Conservation (phyloP, 164 flowering plant species). For the Macadamia integrifolia region DNA sequence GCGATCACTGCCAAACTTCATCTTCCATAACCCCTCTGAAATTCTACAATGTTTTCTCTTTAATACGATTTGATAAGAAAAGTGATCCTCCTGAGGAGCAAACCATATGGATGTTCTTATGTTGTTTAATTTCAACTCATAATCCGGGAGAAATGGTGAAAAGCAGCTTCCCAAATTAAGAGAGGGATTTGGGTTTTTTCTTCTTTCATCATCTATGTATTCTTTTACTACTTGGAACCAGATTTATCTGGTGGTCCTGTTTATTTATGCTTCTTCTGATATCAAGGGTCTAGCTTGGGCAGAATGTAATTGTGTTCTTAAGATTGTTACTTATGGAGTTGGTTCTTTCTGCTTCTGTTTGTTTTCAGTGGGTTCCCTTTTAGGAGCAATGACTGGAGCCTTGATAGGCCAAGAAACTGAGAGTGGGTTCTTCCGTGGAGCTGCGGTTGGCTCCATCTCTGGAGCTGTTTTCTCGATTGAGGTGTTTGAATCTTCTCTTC, state of each 20-base stretch:
- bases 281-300: neutral
- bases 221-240: neutral
- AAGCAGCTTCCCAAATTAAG: too few species aligned
- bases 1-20: too few species aligned
- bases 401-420: conserved; percentile 87
- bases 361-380: conserved; percentile 63
- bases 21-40: too few species aligned
- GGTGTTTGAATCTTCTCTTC: conserved; percentile 73
- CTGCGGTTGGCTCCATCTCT: conserved; percentile 87
- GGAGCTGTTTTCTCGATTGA: conserved; percentile 95
- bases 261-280: neutral
- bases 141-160: neutral
- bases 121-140: neutral
- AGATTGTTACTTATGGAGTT: neutral
- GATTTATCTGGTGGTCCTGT: neutral
- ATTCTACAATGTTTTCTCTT: too few species aligned
- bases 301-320: neutral
- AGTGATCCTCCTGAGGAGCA: neutral
- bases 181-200: neutral
- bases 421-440: conserved; percentile 82
- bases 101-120: neutral
- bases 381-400: conserved; percentile 90
- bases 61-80: neutral
- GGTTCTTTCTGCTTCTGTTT: neutral
- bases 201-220: neutral